Percentiles rank a stretch among this genome's conserved stretches.
phyloP scores from a whole-genome alignment of 768 basidiomycete genomes.

The Lentinula lateritia region DNA sequence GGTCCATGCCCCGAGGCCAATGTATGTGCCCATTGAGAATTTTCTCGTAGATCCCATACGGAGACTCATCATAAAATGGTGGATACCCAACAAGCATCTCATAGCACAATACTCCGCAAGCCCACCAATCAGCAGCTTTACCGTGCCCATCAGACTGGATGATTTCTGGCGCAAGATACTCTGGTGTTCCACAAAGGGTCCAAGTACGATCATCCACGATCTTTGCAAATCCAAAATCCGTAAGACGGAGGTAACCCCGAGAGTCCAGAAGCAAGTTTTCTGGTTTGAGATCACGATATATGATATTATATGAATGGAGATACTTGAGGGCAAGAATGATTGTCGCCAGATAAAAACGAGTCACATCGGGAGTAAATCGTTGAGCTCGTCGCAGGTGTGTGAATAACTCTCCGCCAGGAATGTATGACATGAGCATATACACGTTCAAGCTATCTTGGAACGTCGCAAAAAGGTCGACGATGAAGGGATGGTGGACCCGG shows the following conservation, averaged over 20 bases:
- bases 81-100: constrained; percentile 99
- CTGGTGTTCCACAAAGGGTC: constrained; percentile 94
- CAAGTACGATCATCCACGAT: constrained; percentile 96
- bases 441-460: constrained; percentile 96
- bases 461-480: constrained; percentile 93
- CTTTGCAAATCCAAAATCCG: constrained; percentile 98
- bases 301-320: constrained; percentile 93
- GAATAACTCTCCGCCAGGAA: constrained; percentile 96
- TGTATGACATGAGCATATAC: constrained; percentile 96
- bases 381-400: constrained; percentile 93
- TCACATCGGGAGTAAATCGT: constrained; percentile 94
- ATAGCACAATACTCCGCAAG: constrained; percentile 92
- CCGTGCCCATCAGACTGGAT: constrained; percentile 97
- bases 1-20: constrained; percentile 87
- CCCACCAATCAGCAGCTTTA: constrained; percentile 99
- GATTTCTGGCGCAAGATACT: constrained; percentile 97
- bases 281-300: constrained; percentile 97
- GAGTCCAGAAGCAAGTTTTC: constrained; percentile 97
- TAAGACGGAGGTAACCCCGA: constrained; percentile 88
- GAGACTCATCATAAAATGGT: constrained; percentile 97
- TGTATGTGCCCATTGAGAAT: constrained; percentile 84
- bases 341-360: constrained; percentile 94
- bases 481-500: constrained; percentile 87
- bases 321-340: constrained; percentile 94
- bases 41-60: constrained; percentile 97